Percentiles rank a stretch among this genome's conserved stretches.
Conservation (phyloP, 306 rosid genomes). For the Sindora glabra region DNA sequence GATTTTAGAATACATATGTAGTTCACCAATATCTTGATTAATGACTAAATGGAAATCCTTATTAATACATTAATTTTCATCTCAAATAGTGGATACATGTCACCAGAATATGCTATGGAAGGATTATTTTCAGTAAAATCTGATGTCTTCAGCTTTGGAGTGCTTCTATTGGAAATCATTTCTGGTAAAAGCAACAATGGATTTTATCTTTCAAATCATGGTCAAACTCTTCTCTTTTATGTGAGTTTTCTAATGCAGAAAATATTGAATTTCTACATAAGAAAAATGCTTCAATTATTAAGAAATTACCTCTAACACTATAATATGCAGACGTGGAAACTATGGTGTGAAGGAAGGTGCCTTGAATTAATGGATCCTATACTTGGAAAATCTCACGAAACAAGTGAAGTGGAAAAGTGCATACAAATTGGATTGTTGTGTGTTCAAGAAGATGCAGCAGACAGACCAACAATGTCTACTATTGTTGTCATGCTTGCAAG, state of each 20-base stretch:
- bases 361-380: slow-evolving; percentile 22
- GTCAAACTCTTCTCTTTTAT: not conserved
- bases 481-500: slow-evolving; percentile 12
- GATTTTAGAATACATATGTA: not conserved
- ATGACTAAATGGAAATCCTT: too few species aligned
- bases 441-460: slow-evolving; percentile 24
- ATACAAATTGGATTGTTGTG: slow-evolving; percentile 23
- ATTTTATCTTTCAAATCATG: not conserved
- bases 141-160: slow-evolving; percentile 9
- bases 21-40: not conserved
- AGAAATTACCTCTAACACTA: too few species aligned
- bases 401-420: not conserved
- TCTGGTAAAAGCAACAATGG: not conserved
- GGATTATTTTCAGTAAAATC: not conserved
- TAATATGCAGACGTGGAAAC: slow-evolving; percentile 14
- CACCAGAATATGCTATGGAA: slow-evolving; percentile 12
- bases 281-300: not conserved
- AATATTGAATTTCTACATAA: not conserved
- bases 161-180: slow-evolving; percentile 3
- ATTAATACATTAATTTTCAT: not conserved
- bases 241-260: not conserved
- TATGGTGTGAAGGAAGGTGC: slow-evolving; percentile 23
- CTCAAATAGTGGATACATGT: slow-evolving; percentile 21
- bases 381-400: not conserved
- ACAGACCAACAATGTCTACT: slow-evolving; percentile 26